Evolutionary conservation across 805 yeast genomes (phyloP).

Genomic region (Ogataea polymorpha): DNA sequence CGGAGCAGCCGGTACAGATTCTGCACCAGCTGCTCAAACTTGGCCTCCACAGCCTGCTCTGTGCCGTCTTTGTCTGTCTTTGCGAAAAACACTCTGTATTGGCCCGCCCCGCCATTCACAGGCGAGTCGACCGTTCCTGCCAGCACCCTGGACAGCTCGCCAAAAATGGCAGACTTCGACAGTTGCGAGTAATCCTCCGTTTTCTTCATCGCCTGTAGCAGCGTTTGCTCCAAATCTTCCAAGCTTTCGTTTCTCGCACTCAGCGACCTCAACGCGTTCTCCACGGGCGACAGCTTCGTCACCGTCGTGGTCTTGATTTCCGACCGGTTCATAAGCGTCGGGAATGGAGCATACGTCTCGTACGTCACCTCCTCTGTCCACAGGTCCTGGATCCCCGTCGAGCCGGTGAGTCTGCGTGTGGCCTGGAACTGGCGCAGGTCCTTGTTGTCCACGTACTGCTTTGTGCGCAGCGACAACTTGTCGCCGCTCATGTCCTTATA

Average conservation of each 20-base stretch:
- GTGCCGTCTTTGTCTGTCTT: slow-evolving; percentile 28
- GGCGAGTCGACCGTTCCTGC: slow-evolving; percentile 91
- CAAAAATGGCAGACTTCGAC: slow-evolving; percentile 41
- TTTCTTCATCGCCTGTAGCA: slow-evolving; percentile 44
- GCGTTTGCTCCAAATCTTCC: slow-evolving; percentile 60
- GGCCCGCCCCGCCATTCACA: slow-evolving; percentile 88
- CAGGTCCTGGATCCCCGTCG: slow-evolving; percentile 65
- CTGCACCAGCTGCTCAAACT: slow-evolving; percentile 68
- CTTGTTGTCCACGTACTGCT: slow-evolving; percentile 73
- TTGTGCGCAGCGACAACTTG: slow-evolving; percentile 56
- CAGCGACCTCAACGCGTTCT: slow-evolving; percentile 72
- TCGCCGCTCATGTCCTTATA: slow-evolving; percentile 42
- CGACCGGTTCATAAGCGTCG: slow-evolving; percentile 82
- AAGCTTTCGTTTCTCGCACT: slow-evolving; percentile 69
- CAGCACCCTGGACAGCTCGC: slow-evolving; percentile 64
- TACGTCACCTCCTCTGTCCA: slow-evolving; percentile 89
- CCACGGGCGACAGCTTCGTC: slow-evolving; percentile 72
- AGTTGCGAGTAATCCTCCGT: slow-evolving; percentile 24
- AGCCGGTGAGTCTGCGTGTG: slow-evolving; percentile 69
- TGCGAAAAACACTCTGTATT: slow-evolving; percentile 66
- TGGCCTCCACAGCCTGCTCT: slow-evolving; percentile 36
- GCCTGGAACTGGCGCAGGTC: slow-evolving; percentile 68
- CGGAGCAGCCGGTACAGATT: slow-evolving; percentile 62
- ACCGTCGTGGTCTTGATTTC: slow-evolving; percentile 53
- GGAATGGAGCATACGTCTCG: slow-evolving; percentile 74